phyloP scores from a whole-genome alignment of 2,329 filamentous ascomycete genomes.

The Massarina eburnea region DNA sequence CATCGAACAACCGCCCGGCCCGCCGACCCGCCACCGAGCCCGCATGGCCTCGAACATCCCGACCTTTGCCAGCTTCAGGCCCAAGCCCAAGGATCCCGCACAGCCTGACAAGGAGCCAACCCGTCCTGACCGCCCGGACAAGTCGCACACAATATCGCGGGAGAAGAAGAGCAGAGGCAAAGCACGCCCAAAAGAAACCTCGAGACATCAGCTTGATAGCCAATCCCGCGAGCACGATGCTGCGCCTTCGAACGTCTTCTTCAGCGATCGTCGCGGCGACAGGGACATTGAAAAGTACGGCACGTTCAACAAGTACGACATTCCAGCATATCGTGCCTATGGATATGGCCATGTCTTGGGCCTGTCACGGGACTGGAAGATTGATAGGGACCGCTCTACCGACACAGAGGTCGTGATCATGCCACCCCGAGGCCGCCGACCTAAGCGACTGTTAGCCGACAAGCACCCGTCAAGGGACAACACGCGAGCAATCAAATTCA shows the following conservation, averaged over 20 bases:
- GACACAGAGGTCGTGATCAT: constrained; percentile 49
- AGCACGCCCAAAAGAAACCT: background rate
- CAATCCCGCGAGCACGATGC: constrained; percentile 2
- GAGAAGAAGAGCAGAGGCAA: constrained; percentile 4
- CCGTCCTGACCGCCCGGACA: background rate
- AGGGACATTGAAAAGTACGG: constrained; percentile 74
- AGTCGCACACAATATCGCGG: constrained; percentile 4
- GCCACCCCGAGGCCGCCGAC: constrained; percentile 44
- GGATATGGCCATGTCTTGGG: constrained; percentile 74
- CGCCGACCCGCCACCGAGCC: background rate
- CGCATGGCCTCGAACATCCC: constrained; percentile 53
- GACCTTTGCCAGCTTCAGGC: constrained; percentile 75
- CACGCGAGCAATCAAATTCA: constrained; percentile 31
- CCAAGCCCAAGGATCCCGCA: constrained; percentile 41
- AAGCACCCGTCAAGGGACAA: constrained; percentile 21
- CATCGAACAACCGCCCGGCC: no score
- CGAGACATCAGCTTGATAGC: background rate
- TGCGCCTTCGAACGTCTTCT: constrained; percentile 16
- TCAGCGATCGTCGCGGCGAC: constrained; percentile 73
- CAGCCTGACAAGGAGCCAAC: constrained; percentile 5
- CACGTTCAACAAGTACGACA: constrained; percentile 67
- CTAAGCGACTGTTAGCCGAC: constrained; percentile 48
- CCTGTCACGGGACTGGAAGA: constrained; percentile 58
- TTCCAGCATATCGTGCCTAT: constrained; percentile 70
- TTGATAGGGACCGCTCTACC: constrained; percentile 65